These are phyloP conservation scores for Aspergillus jensenii DNA, from an alignment of 2,329 filamentous ascomycete genomes.

Conservation along the genomic window DNA sequence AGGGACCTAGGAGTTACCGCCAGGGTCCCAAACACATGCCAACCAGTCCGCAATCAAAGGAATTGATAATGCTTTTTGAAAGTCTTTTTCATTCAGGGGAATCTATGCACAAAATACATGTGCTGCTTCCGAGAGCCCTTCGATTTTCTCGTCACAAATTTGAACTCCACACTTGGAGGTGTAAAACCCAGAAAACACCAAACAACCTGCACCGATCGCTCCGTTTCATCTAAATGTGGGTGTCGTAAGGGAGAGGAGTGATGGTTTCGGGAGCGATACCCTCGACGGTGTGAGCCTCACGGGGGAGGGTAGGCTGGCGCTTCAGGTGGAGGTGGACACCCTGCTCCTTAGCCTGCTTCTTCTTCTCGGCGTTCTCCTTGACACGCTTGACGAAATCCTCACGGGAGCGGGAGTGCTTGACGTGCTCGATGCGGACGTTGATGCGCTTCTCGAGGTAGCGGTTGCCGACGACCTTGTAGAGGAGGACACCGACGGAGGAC, in stretches of 20 bases:
- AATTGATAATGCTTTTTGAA: conserved; percentile 35
- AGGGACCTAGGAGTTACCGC: neutral
- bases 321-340: conserved; percentile 89
- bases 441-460: conserved; percentile 99
- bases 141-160: conserved; percentile 37
- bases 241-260: conserved; percentile 92
- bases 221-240: conserved; percentile 75
- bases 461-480: conserved; percentile 99
- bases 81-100: conserved; percentile 44
- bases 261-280: conserved; percentile 90
- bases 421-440: conserved; percentile 98
- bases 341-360: conserved; percentile 88
- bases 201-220: conserved; percentile 34
- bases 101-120: conserved; percentile 44
- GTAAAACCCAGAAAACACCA: conserved; percentile 34
- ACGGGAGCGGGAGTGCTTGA: conserved; percentile 88
- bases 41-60: conserved; percentile 7
- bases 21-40: neutral
- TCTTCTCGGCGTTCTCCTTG: conserved; percentile 91
- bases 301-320: conserved; percentile 78
- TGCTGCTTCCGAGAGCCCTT: conserved; percentile 38
- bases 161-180: conserved; percentile 35
- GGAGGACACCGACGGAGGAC: conserved; percentile 95
- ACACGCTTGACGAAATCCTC: conserved; percentile 96
- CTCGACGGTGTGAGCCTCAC: conserved; percentile 77